Evolutionary conservation across 176 grass and related monocot genomes (phyloP).

Genomic region (Hyparrhenia diplandra): DNA sequence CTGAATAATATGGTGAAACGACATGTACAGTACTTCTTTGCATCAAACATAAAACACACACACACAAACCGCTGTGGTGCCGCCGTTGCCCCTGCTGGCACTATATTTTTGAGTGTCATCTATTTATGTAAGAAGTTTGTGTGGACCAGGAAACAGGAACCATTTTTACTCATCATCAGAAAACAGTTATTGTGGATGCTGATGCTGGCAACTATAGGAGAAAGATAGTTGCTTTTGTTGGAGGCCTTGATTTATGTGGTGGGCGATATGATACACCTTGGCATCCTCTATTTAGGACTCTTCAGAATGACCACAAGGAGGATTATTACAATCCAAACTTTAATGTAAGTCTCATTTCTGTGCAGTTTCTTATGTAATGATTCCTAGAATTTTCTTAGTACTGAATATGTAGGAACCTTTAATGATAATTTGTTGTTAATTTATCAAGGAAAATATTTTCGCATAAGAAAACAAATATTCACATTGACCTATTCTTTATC

Average conservation of each 20-base stretch:
- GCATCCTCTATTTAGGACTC: conserved; percentile 76
- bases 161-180: conserved; percentile 99
- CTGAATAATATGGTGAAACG: too few species aligned
- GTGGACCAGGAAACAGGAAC: conserved; percentile 81
- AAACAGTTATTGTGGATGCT: conserved; percentile 89
- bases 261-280: conserved; percentile 83
- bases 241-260: conserved; percentile 96
- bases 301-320: conserved; percentile 80
- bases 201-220: conserved; percentile 71
- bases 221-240: conserved; percentile 96
- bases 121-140: conserved; percentile 16
- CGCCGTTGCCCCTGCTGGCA: not conserved
- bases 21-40: not conserved
- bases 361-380: not conserved
- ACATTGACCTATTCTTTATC: not conserved
- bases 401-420: not conserved
- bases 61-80: too few species aligned
- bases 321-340: conserved; percentile 98
- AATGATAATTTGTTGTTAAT: not conserved
- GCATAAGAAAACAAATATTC: not conserved
- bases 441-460: not conserved
- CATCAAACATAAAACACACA: not conserved
- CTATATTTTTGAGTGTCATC: conserved; percentile 17
- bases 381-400: not conserved
- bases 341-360: conserved; percentile 39